phyloP scores from a whole-genome alignment of 176 grass and related monocot species.

The Miscanthus lutarioriparius region DNA sequence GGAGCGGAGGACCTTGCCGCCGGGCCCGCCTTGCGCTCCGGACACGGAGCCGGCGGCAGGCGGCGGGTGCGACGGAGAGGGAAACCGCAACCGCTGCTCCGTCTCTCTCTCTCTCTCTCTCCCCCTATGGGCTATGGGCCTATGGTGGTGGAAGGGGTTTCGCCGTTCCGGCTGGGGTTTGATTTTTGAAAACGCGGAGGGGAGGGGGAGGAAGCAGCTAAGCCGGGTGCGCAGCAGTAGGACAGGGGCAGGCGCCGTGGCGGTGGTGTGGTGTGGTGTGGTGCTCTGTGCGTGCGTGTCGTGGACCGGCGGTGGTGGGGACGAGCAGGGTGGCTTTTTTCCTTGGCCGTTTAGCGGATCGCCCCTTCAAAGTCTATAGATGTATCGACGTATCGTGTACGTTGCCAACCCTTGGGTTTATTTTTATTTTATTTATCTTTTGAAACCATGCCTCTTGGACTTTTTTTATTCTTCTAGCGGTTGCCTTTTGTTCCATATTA shows the following conservation, averaged over 20 bases:
- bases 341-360: not conserved
- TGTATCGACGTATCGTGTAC: not conserved
- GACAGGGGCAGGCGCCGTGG: not conserved
- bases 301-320: conserved; percentile 30
- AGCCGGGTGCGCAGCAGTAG: not conserved
- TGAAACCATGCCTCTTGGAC: not conserved
- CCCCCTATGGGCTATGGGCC: not conserved
- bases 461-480: not conserved
- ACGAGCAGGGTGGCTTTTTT: not conserved
- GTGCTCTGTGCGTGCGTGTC: conserved; percentile 33
- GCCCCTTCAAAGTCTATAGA: not conserved
- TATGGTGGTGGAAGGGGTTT: not conserved
- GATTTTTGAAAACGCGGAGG: conserved; percentile 45
- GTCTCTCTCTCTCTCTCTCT: not conserved
- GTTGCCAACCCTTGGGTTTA: not conserved
- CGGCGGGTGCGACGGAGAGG: not conserved
- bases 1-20: not conserved
- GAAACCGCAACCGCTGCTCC: not conserved
- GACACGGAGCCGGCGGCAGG: not conserved
- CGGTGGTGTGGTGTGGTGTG: conserved; percentile 3
- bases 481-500: not conserved
- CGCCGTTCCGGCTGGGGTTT: conserved; percentile 2
- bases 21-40: not conserved
- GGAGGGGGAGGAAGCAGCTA: not conserved
- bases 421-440: not conserved